Evolutionary conservation across 2,329 filamentous ascomycete genomes (phyloP), one percentile per base, ranked within the genome.

Genomic region (Lizonia empirigonia): DNA sequence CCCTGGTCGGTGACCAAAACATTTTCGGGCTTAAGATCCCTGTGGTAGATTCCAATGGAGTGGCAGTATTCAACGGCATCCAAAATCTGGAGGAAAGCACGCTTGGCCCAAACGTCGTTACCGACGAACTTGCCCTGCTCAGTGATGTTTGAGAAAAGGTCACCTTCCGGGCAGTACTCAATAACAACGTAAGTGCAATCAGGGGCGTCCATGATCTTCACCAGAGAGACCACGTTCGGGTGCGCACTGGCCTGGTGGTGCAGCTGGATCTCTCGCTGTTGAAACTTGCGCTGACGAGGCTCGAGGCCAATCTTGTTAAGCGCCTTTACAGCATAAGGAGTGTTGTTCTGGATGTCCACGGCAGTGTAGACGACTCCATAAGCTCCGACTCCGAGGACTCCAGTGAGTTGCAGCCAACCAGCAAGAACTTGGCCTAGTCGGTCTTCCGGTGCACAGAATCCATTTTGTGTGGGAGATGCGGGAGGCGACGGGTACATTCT

Each of bases 21-120:
- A 76, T 99, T 99, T 80, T 99, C 94, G 53, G 94, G 94, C 82
- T 99, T 99, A 57, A 99, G 81, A 74, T 99, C 94, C 76, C 94
- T 84, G 76, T 99, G 94, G 81, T 96, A 99, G 72, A 99, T 96
- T 68, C 92, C 91, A 68, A 91, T 79, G 62, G 85, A 85, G 76
- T 99, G 94, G 83, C 94, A 97, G 77, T 92, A 90, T 72, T 94
- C 89, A 60, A 97, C 93, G 74, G 94, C 94, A 81, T 97, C 90
- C 82, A 99, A 77, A 68, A 99, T 90, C 76, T 99, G 94, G 58
- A 97, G 85, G 75, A 97, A 97, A 50, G 91, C 88, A 62, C 85
- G 85, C 78, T 88, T 91, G 80, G 89, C 89, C 72, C 96, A 83
- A 67, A 85, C 83, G 78, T 97, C 93, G 78, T 96, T 92, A 76